Conservation (phyloP, 1,139 yeast genomes). For the Petasospora fabianii region DNA sequence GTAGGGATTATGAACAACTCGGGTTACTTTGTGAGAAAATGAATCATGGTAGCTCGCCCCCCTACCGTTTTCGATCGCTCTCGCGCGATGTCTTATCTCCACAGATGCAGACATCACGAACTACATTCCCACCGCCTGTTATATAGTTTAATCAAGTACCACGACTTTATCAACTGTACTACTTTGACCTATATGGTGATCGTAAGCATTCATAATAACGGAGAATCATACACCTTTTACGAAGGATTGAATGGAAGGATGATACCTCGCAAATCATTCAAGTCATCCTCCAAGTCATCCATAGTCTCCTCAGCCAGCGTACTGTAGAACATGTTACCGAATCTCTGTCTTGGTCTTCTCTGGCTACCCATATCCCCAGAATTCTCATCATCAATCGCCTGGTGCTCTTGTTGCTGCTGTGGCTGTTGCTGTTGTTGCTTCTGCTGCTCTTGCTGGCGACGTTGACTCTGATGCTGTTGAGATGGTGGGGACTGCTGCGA, state of each 20-base stretch:
- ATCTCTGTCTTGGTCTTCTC: too few species aligned
- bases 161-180: background rate
- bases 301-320: slow-evolving; percentile 17
- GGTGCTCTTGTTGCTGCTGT: too few species aligned
- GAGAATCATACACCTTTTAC: slow-evolving; percentile 6
- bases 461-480: background rate
- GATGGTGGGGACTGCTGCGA: background rate
- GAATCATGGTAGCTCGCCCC: slow-evolving; percentile 6
- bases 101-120: background rate
- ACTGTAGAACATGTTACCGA: slow-evolving; percentile 9
- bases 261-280: slow-evolving; percentile 23
- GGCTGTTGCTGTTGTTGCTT: background rate
- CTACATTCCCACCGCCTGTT: background rate
- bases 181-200: background rate
- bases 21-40: slow-evolving; percentile 65
- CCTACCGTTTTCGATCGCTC: too few species aligned
- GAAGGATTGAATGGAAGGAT: slow-evolving; percentile 28
- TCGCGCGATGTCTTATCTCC: background rate
- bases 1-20: slow-evolving; percentile 72
- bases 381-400: too few species aligned
- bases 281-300: slow-evolving; percentile 24
- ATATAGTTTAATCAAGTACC: background rate
- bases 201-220: background rate
- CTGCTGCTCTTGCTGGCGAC: background rate
- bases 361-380: too few species aligned